Base-by-base conservation (phyloP, 2,329 filamentous ascomycete species). In the Chalaropsis ovoidea region DNA sequence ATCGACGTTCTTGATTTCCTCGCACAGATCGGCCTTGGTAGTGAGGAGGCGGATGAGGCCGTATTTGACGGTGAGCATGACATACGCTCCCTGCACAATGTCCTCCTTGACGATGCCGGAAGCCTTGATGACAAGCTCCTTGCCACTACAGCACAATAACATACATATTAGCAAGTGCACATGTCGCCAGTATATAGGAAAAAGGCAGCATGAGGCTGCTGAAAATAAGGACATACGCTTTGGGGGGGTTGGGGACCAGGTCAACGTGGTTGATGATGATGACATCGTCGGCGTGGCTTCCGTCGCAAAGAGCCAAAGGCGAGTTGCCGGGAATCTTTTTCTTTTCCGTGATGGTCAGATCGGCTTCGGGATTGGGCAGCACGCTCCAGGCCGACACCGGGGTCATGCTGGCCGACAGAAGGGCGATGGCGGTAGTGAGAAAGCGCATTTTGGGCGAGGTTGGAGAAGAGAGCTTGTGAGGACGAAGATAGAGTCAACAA, bases 21-120 rank as follows among this genome's bases (percentile, higher is more conserved):
- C 89, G 79, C 94, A 99, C 45, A 97, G 83, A 73, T 96, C 88
- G 72, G 87, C 86, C 70, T 81, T 83, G 70, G 88, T 88, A 75
- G 83, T 89, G 76, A 99, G 85, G 69, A 99, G 83, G 65, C 86
- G 89, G 75, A 99, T 96, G 70, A 96, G 81, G 68, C 93, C 93
- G 76, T 95, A 96, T 78, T 96, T 96, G 77, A 99, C 93, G 70
- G 86, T 82, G 49, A 99, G 75, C 61, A 87, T 80, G 69, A 96
- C 87, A 71, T 89, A 90, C 68, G 93, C 90, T 67, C 90, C 93
- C 67, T 90, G 75, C 65, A 85, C 82, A 69, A 99, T 85, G 63
- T 81, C 77, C 72, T 95, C 77, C 70, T 81, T 82, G 69, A 97
- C 82, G n/a, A 78, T 83, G 66, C 93, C 94, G 41, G 78, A 80